phyloP scores from a whole-genome alignment of 352 stramenopile species.

The Pythium folliculosum region DNA sequence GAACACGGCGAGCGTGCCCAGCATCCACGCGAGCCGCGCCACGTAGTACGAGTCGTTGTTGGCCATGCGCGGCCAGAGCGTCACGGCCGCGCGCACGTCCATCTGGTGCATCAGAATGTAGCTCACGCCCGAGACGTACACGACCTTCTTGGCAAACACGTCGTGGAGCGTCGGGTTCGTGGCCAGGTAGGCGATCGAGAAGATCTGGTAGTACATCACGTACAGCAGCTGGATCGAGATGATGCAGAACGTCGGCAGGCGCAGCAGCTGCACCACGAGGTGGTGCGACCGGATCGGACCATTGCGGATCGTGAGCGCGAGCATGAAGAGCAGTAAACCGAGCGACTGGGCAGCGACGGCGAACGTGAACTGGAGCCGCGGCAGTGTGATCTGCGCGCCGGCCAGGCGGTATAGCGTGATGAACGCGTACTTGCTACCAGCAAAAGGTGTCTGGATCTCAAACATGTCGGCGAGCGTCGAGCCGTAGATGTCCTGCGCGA shows the following conservation, averaged over 20 bases:
- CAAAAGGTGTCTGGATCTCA: constrained; percentile 30
- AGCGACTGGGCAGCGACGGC: constrained; percentile 39
- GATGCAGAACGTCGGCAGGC: constrained; percentile 40
- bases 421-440: constrained; percentile 29
- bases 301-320: constrained; percentile 32
- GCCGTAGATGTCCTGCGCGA: constrained; percentile 34
- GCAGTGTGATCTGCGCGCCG: constrained; percentile 29
- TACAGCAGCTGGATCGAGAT: constrained; percentile 41
- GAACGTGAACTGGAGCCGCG: constrained; percentile 40
- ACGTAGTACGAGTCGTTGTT: constrained; percentile 49
- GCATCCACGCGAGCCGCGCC: constrained; percentile 38
- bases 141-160: constrained; percentile 39
- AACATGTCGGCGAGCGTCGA: constrained; percentile 36
- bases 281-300: constrained; percentile 33
- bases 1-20: constrained; percentile 30
- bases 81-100: constrained; percentile 38
- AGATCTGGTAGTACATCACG: constrained; percentile 48
- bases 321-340: constrained; percentile 34
- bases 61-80: constrained; percentile 42
- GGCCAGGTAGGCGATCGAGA: constrained; percentile 35
- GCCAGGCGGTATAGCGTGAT: constrained; percentile 37
- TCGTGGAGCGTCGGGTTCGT: constrained; percentile 21
- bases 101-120: constrained; percentile 42
- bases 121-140: constrained; percentile 36
- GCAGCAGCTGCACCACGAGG: constrained; percentile 36